Conservation (phyloP, 176 grass and related monocot species). For the Bolboschoenus planiculmis region DNA sequence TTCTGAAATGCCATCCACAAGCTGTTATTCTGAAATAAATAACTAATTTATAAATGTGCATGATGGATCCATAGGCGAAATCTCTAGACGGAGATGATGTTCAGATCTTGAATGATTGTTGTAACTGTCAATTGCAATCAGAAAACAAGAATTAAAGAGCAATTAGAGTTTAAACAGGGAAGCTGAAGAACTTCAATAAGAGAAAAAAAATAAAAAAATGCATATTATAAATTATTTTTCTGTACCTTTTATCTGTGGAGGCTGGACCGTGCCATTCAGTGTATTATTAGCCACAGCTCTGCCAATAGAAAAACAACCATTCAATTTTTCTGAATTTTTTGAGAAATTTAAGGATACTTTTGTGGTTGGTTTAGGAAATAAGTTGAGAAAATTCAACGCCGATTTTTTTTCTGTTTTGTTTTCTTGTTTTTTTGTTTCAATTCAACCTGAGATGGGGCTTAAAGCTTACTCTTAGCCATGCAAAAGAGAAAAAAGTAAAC, state of each 20-base stretch:
- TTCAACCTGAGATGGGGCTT: not conserved
- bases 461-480: not conserved
- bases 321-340: not conserved
- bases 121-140: slow-evolving; percentile 20
- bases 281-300: slow-evolving; percentile 24
- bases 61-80: not conserved
- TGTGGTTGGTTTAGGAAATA: not conserved
- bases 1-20: not conserved
- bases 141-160: not conserved
- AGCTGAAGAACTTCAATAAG: not conserved
- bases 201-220: not conserved
- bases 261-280: not conserved
- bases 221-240: not conserved
- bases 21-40: slow-evolving; percentile 8
- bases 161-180: not conserved
- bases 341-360: not conserved
- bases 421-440: no score
- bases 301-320: slow-evolving; percentile 1
- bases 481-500: slow-evolving; percentile 6
- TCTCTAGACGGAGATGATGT: not conserved
- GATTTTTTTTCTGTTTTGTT: not conserved
- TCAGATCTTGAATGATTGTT: slow-evolving; percentile 1
- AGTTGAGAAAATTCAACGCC: not conserved
- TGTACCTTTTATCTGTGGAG: slow-evolving; percentile 13
- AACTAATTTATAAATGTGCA: not conserved